A percentile compares a stretch with the other conserved stretches of the same genome.
Evolutionary conservation across 2,329 filamentous ascomycete species (phyloP).

Genomic region (Beauveria pseudobassiana): DNA sequence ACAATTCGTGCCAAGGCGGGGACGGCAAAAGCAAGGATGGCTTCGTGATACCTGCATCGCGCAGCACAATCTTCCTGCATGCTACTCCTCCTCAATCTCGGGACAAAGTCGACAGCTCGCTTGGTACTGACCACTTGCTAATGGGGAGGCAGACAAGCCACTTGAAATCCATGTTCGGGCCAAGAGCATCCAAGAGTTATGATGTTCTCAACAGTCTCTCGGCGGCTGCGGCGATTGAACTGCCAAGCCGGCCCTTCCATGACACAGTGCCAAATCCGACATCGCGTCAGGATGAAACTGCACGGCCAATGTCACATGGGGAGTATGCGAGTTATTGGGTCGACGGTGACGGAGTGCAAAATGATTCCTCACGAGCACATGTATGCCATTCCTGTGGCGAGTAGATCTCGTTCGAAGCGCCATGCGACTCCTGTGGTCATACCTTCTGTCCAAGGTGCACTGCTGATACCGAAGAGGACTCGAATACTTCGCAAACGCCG

Average conservation of each 20-base stretch:
- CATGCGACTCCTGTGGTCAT: constrained; percentile 44
- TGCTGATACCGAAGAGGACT: constrained; percentile 20
- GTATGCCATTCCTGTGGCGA: constrained; percentile 45
- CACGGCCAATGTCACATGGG: not conserved
- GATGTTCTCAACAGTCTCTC: not conserved
- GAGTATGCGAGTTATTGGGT: not conserved
- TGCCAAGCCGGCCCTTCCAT: not conserved
- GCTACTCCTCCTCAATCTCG: not conserved
- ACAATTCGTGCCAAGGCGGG: constrained; percentile 17
- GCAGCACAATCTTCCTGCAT: not conserved
- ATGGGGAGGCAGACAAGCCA: not conserved
- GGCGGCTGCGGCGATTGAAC: not conserved
- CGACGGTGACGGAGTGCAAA: constrained; percentile 3
- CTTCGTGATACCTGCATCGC: constrained; percentile 15
- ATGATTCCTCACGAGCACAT: constrained; percentile 16
- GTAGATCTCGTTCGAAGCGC: constrained; percentile 28
- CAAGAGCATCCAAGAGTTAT: not conserved
- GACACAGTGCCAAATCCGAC: not conserved
- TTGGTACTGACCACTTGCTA: not conserved
- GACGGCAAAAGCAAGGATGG: constrained; percentile 11
- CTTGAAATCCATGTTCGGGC: not conserved
- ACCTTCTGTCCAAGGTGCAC: constrained; percentile 41
- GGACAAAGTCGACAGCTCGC: not conserved
- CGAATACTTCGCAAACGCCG: not conserved
- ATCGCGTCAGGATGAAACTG: not conserved